Base-by-base conservation (phyloP, 305 asterid genomes). In the Petunia hybrid region DNA sequence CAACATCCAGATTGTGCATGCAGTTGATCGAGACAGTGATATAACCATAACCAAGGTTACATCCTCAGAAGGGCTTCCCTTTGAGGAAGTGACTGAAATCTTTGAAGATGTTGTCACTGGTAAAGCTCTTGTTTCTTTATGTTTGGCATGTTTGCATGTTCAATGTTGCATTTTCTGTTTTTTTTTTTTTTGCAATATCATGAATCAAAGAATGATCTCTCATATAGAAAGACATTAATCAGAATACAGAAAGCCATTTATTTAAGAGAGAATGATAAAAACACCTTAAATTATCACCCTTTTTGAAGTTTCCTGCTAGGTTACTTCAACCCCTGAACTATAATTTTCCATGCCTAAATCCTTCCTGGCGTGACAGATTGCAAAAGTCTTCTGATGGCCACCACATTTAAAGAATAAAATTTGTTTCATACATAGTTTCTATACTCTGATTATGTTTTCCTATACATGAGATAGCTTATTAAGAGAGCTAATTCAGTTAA, bases 61-160 rank as follows among this genome's bases (percentile, higher is more conserved):
- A 62, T 70, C 82, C 78, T 71, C 80, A 35, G 87, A 82, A 69
- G 84, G 81, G 71, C 40, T 60, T 38, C 57, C 81, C 5, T 3
- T 53, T 51, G 87, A 61, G 75, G 88, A 86, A 77, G 86, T 62
- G 65, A 56, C 77, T 41, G 79, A 76, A 78, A 83, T 82, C 56
- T 76, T 79, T 75, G 62, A 42, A 14, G 60, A 71, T 85, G 79
- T 73, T 73, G 22, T 76, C 66, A 55, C 57, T 70, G 93, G 96
- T 93, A 88, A 83, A 83, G 71, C 40, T 1, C 63, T 67, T n/a
- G 35, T 75, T 13, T 42, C 39, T 3, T 12, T 57, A 81, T 41
- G 63, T 43, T 48, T 83, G 53, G 6, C 63, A 36, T 73, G 38
- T 36, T 51, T 13, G 4, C 12, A 73, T 13, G 46, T 36, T 73